Conservation (phyloP, 495 filamentous ascomycete species). For the Arthonia radiata region DNA sequence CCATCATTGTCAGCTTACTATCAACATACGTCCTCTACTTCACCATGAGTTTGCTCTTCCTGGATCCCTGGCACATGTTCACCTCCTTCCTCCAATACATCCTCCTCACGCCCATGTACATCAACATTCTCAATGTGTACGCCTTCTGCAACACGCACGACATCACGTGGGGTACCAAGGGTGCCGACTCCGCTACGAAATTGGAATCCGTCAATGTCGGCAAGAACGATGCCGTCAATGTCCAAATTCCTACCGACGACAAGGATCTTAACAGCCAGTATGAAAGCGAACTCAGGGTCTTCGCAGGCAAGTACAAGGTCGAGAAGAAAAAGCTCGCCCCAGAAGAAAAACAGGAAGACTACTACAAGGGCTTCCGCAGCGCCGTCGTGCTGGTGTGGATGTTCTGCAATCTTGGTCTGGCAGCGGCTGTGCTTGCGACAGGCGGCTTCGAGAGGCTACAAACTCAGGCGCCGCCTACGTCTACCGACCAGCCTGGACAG, state of each 20-base stretch:
- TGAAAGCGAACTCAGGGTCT: conserved; percentile 57
- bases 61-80: conserved; percentile 99
- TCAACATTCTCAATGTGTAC: conserved; percentile 93
- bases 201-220: conserved; percentile 61
- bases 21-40: conserved; percentile 94
- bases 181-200: conserved; percentile 72
- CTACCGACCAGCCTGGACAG: too few species aligned
- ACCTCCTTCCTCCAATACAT: conserved; percentile 93
- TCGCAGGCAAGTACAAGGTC: conserved; percentile 36
- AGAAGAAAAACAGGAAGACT: conserved; percentile 78
- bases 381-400: conserved; percentile 89
- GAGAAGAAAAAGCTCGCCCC: conserved; percentile 37
- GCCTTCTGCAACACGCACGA: conserved; percentile 97
- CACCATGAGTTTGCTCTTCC: conserved; percentile 73
- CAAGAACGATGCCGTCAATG: conserved; percentile 77
- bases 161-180: conserved; percentile 92
- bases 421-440: conserved; percentile 63
- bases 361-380: conserved; percentile 88
- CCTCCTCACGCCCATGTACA: conserved; percentile 79
- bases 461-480: too few species aligned
- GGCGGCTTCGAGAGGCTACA: conserved; percentile 56
- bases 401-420: conserved; percentile 78
- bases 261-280: conserved; percentile 81
- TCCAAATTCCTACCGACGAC: conserved; percentile 72
- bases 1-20: conserved; percentile 68